Percentiles rank a stretch among this genome's conserved stretches.
These are phyloP conservation scores for Platanus orientalis DNA, from an alignment of 164 flowering plant genomes.

Conservation along the genomic window DNA sequence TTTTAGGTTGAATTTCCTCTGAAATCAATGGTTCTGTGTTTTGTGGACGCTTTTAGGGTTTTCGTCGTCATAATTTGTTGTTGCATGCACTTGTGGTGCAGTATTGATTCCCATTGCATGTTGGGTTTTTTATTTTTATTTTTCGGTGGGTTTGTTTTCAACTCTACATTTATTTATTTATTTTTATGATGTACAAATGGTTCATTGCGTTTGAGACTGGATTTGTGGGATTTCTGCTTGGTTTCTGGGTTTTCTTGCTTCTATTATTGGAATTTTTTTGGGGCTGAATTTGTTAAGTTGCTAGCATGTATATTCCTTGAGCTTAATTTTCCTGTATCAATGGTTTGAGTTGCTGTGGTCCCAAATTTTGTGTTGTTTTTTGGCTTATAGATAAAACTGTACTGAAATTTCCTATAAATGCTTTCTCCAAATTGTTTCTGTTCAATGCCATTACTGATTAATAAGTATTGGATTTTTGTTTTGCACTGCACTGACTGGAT, in stretches of 20 bases:
- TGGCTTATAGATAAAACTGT: too few relatives aligned
- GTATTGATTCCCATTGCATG: not conserved
- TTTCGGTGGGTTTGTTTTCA: too few relatives aligned
- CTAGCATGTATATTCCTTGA: not conserved
- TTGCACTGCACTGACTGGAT: too few relatives aligned
- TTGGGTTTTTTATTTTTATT: not conserved
- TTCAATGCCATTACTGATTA: too few relatives aligned
- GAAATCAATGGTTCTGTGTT: not conserved
- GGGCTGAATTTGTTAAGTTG: not conserved
- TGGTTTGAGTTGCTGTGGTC: not conserved
- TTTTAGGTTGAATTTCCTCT: not conserved
- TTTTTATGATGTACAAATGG: not conserved
- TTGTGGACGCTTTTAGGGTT: not conserved
- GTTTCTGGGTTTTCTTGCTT: too few relatives aligned
- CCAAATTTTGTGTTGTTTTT: not conserved
- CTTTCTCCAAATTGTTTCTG: too few relatives aligned
- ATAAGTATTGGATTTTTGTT: too few relatives aligned
- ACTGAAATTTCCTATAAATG: too few relatives aligned
- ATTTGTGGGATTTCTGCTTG: too few relatives aligned
- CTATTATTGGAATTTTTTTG: not conserved
- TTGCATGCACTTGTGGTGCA: not conserved
- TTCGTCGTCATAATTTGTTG: not conserved
- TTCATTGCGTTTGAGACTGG: too few relatives aligned
- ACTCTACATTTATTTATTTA: too few relatives aligned
- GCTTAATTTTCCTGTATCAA: not conserved